Evolutionary conservation across 768 basidiomycete species (phyloP).

Genomic region (Dentipellis sp.): DNA sequence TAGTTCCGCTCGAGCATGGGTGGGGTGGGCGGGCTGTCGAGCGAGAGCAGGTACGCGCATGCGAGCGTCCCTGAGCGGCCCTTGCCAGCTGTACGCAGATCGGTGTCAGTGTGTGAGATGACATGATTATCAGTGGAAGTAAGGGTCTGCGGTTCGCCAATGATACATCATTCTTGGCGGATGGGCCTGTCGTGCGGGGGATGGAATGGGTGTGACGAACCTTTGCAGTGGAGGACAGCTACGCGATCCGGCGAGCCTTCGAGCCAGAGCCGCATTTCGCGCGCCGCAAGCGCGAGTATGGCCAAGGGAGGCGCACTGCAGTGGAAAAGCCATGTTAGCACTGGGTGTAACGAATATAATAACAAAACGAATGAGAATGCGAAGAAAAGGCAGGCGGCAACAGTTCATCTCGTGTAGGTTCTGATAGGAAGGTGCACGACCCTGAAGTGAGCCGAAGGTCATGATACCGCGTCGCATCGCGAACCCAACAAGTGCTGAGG

Average conservation of each 20-base stretch:
- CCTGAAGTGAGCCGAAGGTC: too few species aligned
- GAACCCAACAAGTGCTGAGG: too few species aligned
- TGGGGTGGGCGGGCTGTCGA: slow-evolving; percentile 36
- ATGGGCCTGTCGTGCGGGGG: neutral
- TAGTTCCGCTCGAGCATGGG: slow-evolving; percentile 39
- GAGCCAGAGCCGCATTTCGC: slow-evolving; percentile 72
- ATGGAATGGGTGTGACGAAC: slow-evolving; percentile 27
- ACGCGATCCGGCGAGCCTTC: slow-evolving; percentile 55
- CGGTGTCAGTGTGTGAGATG: neutral
- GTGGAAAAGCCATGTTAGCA: neutral
- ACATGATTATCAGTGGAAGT: neutral
- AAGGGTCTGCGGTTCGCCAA: too few species aligned
- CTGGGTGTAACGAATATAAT: too few species aligned
- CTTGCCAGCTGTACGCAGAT: slow-evolving; percentile 48
- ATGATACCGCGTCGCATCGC: too few species aligned
- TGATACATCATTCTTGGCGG: neutral
- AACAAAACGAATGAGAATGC: too few species aligned
- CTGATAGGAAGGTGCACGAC: too few species aligned
- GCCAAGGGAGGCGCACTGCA: slow-evolving; percentile 67
- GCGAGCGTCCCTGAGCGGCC: slow-evolving; percentile 83
- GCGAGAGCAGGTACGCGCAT: slow-evolving; percentile 69
- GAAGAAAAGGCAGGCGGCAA: too few species aligned
- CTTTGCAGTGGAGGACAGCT: slow-evolving; percentile 84
- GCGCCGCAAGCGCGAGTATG: slow-evolving; percentile 60
- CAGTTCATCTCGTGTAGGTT: too few species aligned